phyloP scores from a whole-genome alignment of 2,329 filamentous ascomycete genomes.

The Trematosphaeria pertusa region DNA sequence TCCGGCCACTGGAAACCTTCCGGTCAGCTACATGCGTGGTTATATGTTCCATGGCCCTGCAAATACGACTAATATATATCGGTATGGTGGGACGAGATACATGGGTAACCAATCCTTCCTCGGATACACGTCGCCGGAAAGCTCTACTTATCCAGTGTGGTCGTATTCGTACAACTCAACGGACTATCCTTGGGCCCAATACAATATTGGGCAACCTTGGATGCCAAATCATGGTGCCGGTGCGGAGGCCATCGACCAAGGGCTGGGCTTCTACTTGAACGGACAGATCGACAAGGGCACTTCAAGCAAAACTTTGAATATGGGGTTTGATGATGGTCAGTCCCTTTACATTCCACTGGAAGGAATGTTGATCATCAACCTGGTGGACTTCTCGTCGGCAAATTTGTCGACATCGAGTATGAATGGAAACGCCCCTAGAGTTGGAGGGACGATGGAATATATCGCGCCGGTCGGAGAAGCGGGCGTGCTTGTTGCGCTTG shows the following conservation, averaged over 20 bases:
- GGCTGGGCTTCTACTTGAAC: constrained; percentile 50
- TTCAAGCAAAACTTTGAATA: constrained; percentile 19
- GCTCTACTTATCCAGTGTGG: constrained; percentile 29
- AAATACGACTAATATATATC: constrained; percentile 19
- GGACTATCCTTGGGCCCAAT: constrained; percentile 23
- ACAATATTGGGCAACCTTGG: constrained; percentile 24
- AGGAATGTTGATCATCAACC: constrained; percentile 52
- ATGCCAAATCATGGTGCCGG: constrained; percentile 47
- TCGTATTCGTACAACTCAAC: constrained; percentile 16
- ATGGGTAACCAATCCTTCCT: constrained; percentile 26
- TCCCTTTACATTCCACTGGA: constrained; percentile 30
- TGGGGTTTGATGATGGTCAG: constrained; percentile 17
- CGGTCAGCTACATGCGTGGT: constrained; percentile 29
- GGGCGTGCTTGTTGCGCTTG: constrained; percentile 50
- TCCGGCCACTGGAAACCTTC: constrained; percentile 23
- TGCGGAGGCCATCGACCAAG: constrained; percentile 47
- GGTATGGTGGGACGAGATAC: constrained; percentile 30
- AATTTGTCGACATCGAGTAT: constrained; percentile 49
- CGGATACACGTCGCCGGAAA: constrained; percentile 18
- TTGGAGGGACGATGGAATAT: constrained; percentile 49
- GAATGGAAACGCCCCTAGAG: constrained; percentile 38
- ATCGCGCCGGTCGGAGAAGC: constrained; percentile 44
- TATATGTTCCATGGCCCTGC: constrained; percentile 31
- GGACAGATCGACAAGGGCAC: constrained; percentile 49
- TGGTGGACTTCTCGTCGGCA: constrained; percentile 38